Conservation (phyloP, 345 rosid genomes). For the Eucalyptus albens region DNA sequence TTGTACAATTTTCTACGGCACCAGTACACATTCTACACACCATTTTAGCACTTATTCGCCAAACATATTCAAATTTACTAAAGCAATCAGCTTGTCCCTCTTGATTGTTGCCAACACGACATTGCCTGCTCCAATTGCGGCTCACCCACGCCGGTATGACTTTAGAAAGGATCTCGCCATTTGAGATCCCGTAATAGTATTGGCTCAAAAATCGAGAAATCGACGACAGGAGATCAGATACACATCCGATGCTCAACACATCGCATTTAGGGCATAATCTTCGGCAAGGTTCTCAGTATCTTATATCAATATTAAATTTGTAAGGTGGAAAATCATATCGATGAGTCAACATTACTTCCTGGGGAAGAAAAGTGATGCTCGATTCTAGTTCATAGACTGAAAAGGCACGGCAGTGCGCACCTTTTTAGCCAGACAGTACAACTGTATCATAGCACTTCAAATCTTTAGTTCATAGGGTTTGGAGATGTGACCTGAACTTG, state of each 20-base stretch:
- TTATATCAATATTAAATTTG: neutral
- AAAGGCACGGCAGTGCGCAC: neutral
- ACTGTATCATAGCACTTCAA: neutral
- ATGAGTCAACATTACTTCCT: neutral
- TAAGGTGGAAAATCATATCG: neutral
- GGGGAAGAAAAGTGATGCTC: neutral
- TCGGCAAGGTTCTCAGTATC: neutral
- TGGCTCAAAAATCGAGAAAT: neutral
- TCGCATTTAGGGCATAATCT: neutral
- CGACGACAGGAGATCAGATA: neutral
- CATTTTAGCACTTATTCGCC: neutral
- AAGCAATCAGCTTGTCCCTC: neutral
- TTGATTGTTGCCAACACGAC: neutral
- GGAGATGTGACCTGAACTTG: neutral
- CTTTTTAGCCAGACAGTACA: neutral
- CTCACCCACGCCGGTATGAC: neutral
- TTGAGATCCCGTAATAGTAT: neutral
- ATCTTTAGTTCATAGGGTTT: neutral
- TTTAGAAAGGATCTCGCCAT: neutral
- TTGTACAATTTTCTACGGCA: neutral
- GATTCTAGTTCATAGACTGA: neutral
- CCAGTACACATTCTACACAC: neutral
- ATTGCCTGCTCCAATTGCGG: neutral
- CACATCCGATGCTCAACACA: neutral
- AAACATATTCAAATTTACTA: neutral